Percentiles rank a stretch among this genome's conserved stretches.
Evolutionary conservation across 1,139 yeast genomes (phyloP).

Genomic region (Diutina scorzettiae): DNA sequence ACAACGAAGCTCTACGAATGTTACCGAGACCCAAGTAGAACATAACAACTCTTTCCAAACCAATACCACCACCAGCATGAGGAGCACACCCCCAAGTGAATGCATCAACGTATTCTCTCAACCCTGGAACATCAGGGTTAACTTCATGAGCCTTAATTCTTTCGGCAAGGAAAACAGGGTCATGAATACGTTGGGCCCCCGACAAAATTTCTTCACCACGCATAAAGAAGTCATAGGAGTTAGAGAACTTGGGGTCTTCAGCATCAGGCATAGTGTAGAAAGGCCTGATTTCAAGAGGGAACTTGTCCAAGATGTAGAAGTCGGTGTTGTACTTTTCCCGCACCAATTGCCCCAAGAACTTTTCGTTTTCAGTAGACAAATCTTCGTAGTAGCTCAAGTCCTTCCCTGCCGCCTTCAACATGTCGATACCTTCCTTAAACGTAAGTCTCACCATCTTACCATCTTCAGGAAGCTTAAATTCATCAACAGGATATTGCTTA

Average conservation of each 20-base stretch:
- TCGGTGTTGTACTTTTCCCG: constrained; percentile 94
- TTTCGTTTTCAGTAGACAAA: constrained; percentile 88
- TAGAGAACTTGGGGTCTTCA: constrained; percentile 80
- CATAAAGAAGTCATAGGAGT: constrained; percentile 97
- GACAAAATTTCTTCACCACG: constrained; percentile 98
- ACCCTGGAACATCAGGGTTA: constrained; percentile 69
- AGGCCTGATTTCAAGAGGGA: constrained; percentile 94
- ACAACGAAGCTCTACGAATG: constrained; percentile 91
- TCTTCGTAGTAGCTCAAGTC: constrained; percentile 84
- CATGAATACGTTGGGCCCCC: constrained; percentile 99
- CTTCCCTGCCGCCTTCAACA: constrained; percentile 73
- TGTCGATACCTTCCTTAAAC: constrained; percentile 80
- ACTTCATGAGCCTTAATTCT: constrained; percentile 79
- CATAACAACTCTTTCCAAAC: constrained; percentile 97
- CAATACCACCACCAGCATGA: constrained; percentile 99
- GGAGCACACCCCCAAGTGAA: constrained; percentile 95
- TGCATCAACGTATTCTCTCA: constrained; percentile 84
- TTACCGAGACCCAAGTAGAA: constrained; percentile 93
- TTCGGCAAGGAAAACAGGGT: constrained; percentile 66
- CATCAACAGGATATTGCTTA: constrained; percentile 95
- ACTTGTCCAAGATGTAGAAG: constrained; percentile 93
- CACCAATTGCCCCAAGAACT: constrained; percentile 79
- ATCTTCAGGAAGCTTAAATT: constrained; percentile 80
- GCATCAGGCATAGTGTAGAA: constrained; percentile 99
- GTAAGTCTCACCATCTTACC: constrained; percentile 86